Conservation (phyloP, 495 filamentous ascomycete species). For the Hypoxylon subgilvum region DNA sequence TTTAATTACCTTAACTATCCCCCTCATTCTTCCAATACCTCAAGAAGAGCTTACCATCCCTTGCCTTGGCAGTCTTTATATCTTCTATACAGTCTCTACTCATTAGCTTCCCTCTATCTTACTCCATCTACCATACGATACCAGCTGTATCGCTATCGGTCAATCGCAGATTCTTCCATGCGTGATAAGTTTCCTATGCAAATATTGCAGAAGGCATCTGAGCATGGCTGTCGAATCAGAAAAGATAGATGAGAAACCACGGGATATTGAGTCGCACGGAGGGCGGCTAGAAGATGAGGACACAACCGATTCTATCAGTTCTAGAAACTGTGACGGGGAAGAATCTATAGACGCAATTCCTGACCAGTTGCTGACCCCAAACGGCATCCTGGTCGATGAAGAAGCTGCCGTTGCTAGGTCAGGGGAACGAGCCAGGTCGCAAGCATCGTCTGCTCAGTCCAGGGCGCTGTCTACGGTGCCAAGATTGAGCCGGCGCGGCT, state of each 20-base stretch:
- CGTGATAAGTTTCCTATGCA: neutral
- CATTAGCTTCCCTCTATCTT: neutral
- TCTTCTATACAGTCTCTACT: neutral
- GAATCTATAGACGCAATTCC: constrained; percentile 22
- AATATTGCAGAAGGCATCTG: neutral
- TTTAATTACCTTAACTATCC: too few species aligned
- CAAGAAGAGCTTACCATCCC: neutral
- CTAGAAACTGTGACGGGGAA: constrained; percentile 13
- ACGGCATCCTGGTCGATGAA: constrained; percentile 29
- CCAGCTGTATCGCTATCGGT: constrained; percentile 9
- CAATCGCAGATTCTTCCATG: neutral
- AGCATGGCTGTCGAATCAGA: constrained; percentile 21
- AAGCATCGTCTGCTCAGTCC: constrained; percentile 48
- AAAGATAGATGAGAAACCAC: constrained; percentile 26
- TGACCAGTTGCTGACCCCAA: constrained; percentile 15
- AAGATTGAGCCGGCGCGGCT: constrained; percentile 70
- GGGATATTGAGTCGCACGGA: neutral
- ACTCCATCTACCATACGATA: constrained; percentile 28
- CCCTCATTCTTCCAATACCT: constrained; percentile 1
- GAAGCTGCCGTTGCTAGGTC: constrained; percentile 21
- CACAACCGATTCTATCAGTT: constrained; percentile 15
- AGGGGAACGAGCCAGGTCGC: constrained; percentile 31
- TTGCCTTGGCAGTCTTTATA: constrained; percentile 5
- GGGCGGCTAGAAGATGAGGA: constrained; percentile 12
- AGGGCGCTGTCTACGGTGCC: constrained; percentile 62